Conservation (phyloP, 805 yeast species). For the Cyberlindnera mycetangii region DNA sequence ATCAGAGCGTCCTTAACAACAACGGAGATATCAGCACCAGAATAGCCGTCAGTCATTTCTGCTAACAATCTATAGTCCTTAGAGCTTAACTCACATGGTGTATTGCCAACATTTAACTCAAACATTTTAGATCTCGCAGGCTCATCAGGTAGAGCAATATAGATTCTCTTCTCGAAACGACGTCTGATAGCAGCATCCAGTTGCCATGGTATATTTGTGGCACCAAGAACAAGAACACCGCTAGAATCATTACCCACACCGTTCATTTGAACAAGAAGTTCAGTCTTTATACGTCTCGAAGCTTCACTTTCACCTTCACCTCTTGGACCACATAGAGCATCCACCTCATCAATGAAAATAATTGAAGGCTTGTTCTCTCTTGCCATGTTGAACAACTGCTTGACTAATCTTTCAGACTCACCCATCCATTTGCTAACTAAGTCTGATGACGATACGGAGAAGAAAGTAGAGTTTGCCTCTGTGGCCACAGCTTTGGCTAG, state of each 20-base stretch:
- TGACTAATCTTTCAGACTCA: constrained; percentile 93
- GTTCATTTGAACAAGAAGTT: constrained; percentile 94
- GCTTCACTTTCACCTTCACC: constrained; percentile 99
- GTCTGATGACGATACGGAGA: constrained; percentile 94
- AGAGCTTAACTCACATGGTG: constrained; percentile 73
- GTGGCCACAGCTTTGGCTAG: constrained; percentile 98
- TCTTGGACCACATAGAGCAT: constrained; percentile 95
- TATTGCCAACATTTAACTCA: constrained; percentile 85
- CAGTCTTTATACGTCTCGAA: constrained; percentile 92
- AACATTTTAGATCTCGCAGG: constrained; percentile 93
- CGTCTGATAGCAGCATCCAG: constrained; percentile 96
- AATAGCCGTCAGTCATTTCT: constrained; percentile 94
- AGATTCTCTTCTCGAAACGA: constrained; percentile 92
- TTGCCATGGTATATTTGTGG: constrained; percentile 99
- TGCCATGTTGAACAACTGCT: constrained; percentile 93
- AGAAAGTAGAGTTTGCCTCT: constrained; percentile 95
- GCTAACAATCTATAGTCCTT: constrained; percentile 79
- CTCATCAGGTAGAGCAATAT: constrained; percentile 92
- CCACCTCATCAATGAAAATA: constrained; percentile 96
- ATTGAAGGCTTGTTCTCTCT: constrained; percentile 94
- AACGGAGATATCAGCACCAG: constrained; percentile 96
- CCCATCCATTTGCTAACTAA: constrained; percentile 99
- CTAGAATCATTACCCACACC: constrained; percentile 95
- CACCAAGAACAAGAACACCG: constrained; percentile 94
- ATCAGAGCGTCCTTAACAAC: constrained; percentile 95